These are phyloP conservation scores for Psidium friedrichsthalianum DNA, from an alignment of 345 rosid genomes.

Conservation along the genomic window DNA sequence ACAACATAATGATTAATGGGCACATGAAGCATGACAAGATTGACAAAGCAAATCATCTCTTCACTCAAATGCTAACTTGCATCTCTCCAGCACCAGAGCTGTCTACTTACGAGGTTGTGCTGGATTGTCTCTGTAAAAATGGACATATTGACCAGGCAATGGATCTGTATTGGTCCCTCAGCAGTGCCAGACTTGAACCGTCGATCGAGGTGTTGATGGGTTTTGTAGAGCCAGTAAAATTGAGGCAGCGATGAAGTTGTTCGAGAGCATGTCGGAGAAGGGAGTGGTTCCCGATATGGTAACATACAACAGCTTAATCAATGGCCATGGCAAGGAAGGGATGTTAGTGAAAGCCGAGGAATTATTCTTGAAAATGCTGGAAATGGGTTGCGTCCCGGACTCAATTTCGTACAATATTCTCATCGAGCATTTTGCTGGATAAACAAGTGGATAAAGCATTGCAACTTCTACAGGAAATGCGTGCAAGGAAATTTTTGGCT, in stretches of 20 bases:
- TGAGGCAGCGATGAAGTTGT: not conserved
- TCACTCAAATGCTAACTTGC: not conserved
- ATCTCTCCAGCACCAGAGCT: not conserved
- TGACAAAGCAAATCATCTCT: not conserved
- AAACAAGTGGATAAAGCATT: too few species aligned
- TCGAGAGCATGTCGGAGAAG: not conserved
- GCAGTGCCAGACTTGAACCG: not conserved
- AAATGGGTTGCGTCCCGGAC: too few species aligned
- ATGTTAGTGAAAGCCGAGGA: too few species aligned
- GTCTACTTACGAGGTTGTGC: not conserved
- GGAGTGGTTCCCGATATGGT: not conserved
- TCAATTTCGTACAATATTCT: too few species aligned
- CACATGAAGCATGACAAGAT: not conserved
- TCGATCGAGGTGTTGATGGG: not conserved
- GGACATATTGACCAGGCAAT: not conserved
- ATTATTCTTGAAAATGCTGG: too few species aligned
- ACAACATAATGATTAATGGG: not conserved
- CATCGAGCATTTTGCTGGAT: too few species aligned
- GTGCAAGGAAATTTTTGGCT: too few species aligned
- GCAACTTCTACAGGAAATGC: too few species aligned
- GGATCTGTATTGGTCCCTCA: not conserved
- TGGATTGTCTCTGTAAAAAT: not conserved
- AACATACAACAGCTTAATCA: not conserved
- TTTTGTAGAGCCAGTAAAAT: not conserved
- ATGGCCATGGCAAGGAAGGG: not conserved